Percentiles rank a stretch among this genome's conserved stretches.
Conservation (phyloP, 805 yeast species). For the Novakomyces olei region DNA sequence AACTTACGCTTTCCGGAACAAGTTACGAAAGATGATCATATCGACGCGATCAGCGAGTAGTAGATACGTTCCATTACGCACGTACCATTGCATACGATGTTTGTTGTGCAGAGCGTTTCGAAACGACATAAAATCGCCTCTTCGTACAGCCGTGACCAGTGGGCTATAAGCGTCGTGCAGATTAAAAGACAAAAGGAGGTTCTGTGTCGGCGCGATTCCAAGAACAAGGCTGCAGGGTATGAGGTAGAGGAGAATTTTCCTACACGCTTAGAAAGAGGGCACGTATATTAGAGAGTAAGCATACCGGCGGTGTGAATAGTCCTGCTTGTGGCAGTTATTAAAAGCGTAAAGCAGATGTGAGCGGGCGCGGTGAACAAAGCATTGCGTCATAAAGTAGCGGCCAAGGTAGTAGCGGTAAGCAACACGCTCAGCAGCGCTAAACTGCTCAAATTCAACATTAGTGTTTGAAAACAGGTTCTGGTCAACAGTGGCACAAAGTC, state of each 20-base stretch:
- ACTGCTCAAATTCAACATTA: conserved; percentile 18
- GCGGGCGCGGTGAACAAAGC: conserved; percentile 29
- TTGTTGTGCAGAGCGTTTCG: conserved; percentile 14
- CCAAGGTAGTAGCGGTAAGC: conserved; percentile 36
- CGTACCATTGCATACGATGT: conserved; percentile 13
- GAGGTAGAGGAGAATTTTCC: conserved; percentile 27
- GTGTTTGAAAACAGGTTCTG: conserved; percentile 33
- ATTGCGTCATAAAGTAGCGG: conserved; percentile 31
- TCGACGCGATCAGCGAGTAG: conserved; percentile 12
- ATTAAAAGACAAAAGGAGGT: conserved; percentile 12
- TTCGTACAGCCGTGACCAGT: conserved; percentile 18
- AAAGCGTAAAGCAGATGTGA: conserved; percentile 37
- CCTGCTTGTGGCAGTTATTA: conserved; percentile 16
- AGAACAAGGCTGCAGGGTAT: conserved; percentile 32
- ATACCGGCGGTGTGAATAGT: not conserved
- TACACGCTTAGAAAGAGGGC: conserved; percentile 6
- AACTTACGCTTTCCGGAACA: conserved; percentile 9
- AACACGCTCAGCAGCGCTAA: conserved; percentile 25
- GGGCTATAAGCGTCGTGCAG: conserved; percentile 19
- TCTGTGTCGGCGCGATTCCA: conserved; percentile 29
- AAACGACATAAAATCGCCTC: conserved; percentile 24
- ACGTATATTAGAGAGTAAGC: not conserved
- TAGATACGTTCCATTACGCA: conserved; percentile 12
- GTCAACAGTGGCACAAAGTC: conserved; percentile 1
- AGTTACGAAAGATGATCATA: conserved; percentile 14